Base-by-base conservation (phyloP, 345 rosid genomes). In the Camelina hispida region DNA sequence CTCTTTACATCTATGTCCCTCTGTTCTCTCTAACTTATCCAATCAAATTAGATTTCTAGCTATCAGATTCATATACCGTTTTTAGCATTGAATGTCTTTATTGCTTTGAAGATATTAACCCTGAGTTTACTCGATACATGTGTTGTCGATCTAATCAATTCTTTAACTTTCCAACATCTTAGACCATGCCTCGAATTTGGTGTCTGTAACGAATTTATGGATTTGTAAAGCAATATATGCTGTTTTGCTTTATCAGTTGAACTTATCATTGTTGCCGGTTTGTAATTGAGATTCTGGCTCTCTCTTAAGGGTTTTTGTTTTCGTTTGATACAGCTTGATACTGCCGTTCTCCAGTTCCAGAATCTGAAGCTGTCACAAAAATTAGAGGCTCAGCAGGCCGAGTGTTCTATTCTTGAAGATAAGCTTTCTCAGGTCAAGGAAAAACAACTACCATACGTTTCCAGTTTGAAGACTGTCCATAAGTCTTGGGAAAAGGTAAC, bases 331-430 rank as follows among this genome's bases (percentile, higher is more conserved):
- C 82, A 95, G 99, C 88, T 82, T 79, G 91, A 85, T 84, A 67
- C 93, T 17, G 79, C 86, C 17, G 97, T 95, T 62, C 86, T 92
- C 80, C 97, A 90, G 76, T 90, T 74, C 79, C 91, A 93, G 79
- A 95, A 95, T 79, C 93, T 89, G 48, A 88, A 95, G 91, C 90
- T 95, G 54, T 72, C 86, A 47, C 93, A 93, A 72, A 91, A 88
- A 65, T 62, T 93, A 79, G 99, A 93, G 80, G 84, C 85, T 53
- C 97, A 90, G 79, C 94, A 90, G 81, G 79, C 87, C 25, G 99
- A 93, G 77, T 81, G 78, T 73, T 81, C 80, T 67, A 84, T 84
- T 35, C 85, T 91, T 64, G 93, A 88, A 82, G 88, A 81, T 66
- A 87, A 78, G 74, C 81, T 87, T 65, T 70, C 84, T 58, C 83